A percentile compares a stretch with the other conserved stretches of the same genome.
phyloP scores from a whole-genome alignment of 768 basidiomycete genomes.

The Macrocybe gigantea region DNA sequence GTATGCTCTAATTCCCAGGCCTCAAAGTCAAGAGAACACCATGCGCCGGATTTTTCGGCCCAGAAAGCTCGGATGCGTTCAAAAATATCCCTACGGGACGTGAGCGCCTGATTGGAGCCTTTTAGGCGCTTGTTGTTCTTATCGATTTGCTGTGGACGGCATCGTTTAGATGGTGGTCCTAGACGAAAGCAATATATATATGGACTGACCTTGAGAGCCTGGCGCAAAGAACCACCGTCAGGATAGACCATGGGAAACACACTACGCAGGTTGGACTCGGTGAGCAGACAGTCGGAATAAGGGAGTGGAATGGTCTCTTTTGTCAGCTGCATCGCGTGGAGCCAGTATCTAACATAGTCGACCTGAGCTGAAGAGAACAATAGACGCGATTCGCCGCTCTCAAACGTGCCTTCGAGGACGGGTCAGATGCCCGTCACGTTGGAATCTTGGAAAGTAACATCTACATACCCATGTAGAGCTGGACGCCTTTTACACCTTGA shows the following conservation, averaged over 20 bases:
- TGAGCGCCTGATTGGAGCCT: slow-evolving; percentile 50
- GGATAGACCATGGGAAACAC: slow-evolving; percentile 54
- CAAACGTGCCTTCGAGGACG: slow-evolving; percentile 48
- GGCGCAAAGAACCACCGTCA: slow-evolving; percentile 48
- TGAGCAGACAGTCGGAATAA: slow-evolving; percentile 71
- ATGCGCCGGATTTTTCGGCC: slow-evolving; percentile 57
- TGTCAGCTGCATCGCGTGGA: slow-evolving; percentile 69
- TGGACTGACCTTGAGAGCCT: slow-evolving; percentile 49
- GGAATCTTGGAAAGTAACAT: neutral
- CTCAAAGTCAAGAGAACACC: slow-evolving; percentile 81
- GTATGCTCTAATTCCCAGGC: slow-evolving; percentile 76
- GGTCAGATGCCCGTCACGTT: neutral
- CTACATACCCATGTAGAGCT: slow-evolving; percentile 60
- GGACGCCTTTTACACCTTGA: slow-evolving; percentile 58
- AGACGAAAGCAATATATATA: neutral
- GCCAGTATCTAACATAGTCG: slow-evolving; percentile 82
- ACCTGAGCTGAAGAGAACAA: slow-evolving; percentile 80
- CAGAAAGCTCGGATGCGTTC: slow-evolving; percentile 64
- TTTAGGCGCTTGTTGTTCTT: slow-evolving; percentile 79
- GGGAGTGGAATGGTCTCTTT: slow-evolving; percentile 63
- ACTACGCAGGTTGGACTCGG: slow-evolving; percentile 47
- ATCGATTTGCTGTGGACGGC: slow-evolving; percentile 49
- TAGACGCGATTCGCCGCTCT: slow-evolving; percentile 70
- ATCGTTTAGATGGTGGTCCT: too few relatives aligned
- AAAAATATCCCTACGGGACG: slow-evolving; percentile 54